A percentile compares a stretch with the other conserved stretches of the same genome.
Conservation (phyloP, 345 rosid species). For the Citrus australasica region DNA sequence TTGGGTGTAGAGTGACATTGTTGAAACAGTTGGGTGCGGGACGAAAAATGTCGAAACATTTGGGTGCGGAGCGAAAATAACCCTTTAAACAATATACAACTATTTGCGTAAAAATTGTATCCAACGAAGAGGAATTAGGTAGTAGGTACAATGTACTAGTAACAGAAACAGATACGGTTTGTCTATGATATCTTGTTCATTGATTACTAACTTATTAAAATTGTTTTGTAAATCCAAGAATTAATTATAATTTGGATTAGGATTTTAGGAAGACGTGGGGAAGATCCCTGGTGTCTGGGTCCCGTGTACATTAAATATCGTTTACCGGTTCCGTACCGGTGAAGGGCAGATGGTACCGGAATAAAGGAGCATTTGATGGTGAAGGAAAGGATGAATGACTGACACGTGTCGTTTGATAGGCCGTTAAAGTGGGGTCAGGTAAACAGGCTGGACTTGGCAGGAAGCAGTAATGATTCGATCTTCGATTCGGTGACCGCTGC, state of each 20-base stretch:
- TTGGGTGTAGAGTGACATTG: no score
- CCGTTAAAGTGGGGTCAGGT: constrained; percentile 59
- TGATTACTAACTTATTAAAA: neutral
- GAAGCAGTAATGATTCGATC: constrained; percentile 53
- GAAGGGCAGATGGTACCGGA: neutral
- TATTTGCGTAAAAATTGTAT: no score
- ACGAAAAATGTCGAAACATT: no score
- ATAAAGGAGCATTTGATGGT: neutral
- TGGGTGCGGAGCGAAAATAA: no score
- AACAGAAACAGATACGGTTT: constrained; percentile 40
- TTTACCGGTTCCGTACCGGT: constrained; percentile 47
- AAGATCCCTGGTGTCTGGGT: constrained; percentile 27
- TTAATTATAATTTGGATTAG: neutral
- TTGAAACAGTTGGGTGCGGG: no score
- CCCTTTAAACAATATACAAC: no score
- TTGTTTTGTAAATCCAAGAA: neutral
- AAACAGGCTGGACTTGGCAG: constrained; percentile 53
- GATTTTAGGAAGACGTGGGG: constrained; percentile 41
- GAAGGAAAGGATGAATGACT: constrained; percentile 22
- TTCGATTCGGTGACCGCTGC: constrained; percentile 61
- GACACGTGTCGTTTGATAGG: constrained; percentile 34
- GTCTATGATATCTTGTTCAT: constrained; percentile 28
- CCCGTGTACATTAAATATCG: constrained; percentile 34
- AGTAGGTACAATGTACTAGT: constrained; percentile 59
- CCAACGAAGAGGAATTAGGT: constrained; percentile 24